A percentile compares a stretch with the other conserved stretches of the same genome.
Conservation (phyloP, 306 rosid genomes). For the Citrullus mucosospermus region DNA sequence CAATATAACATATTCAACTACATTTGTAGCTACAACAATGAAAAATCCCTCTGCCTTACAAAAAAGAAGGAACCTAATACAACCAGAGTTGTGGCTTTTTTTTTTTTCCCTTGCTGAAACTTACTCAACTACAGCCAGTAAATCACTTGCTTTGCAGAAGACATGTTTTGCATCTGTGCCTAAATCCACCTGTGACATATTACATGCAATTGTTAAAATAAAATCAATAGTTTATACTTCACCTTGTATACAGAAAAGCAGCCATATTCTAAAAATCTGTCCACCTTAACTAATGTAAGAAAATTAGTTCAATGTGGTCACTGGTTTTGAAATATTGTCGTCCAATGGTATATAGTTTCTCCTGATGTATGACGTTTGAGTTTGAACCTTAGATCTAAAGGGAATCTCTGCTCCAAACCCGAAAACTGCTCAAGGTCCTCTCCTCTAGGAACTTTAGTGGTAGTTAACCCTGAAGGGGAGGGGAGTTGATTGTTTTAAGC, state of each 20-base stretch:
- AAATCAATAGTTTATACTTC: not conserved
- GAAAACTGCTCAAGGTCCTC: not conserved
- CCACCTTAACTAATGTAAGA: too few relatives aligned
- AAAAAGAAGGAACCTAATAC: not conserved
- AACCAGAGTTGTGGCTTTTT: not conserved
- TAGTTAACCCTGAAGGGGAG: not conserved
- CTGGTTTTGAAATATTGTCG: too few relatives aligned
- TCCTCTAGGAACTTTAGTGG: not conserved
- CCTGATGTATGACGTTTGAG: not conserved
- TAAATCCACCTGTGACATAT: constrained; percentile 67
- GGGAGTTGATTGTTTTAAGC: not conserved
- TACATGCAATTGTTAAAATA: not conserved
- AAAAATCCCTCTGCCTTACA: not conserved
- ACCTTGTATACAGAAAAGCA: not conserved
- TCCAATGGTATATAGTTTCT: too few relatives aligned
- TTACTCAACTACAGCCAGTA: constrained; percentile 75
- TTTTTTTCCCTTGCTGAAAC: not conserved
- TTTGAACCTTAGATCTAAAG: not conserved
- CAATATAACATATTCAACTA: not conserved
- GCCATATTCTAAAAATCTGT: not conserved
- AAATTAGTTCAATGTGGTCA: too few relatives aligned
- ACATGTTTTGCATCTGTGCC: constrained; percentile 66
- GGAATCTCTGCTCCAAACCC: not conserved
- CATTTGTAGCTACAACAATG: not conserved
- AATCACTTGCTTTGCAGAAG: constrained; percentile 76